These are phyloP conservation scores for Lactifluus pinguis DNA, from an alignment of 768 basidiomycete genomes.

Conservation along the genomic window DNA sequence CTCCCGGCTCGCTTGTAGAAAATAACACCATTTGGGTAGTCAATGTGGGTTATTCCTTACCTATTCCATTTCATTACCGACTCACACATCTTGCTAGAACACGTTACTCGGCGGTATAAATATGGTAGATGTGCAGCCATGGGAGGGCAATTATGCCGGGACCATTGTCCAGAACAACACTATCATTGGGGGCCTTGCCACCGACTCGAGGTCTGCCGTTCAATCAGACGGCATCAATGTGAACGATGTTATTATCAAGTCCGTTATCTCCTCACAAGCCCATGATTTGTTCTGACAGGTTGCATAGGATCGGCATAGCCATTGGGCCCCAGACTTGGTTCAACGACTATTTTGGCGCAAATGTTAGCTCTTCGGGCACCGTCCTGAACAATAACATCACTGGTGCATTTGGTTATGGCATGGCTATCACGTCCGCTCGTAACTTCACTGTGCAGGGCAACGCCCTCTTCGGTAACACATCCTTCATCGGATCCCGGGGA, in stretches of 20 bases:
- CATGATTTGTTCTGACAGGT: conserved; percentile 1
- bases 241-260: conserved; percentile 65
- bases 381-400: conserved; percentile 50
- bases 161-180: conserved; percentile 59
- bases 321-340: conserved; percentile 76
- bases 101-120: conserved; percentile 72
- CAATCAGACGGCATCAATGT: conserved; percentile 46
- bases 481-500: conserved; percentile 63
- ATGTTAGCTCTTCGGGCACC: conserved; percentile 43
- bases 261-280: conserved; percentile 20
- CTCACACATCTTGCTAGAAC: conserved; percentile 31
- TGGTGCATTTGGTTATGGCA: conserved; percentile 66
- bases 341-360: conserved; percentile 44
- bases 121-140: conserved; percentile 65
- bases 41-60: conserved; percentile 36
- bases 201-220: conserved; percentile 30
- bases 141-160: conserved; percentile 52
- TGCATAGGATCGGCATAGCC: conserved; percentile 63
- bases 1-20: conserved; percentile 61
- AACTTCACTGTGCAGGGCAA: conserved; percentile 65
- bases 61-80: not conserved
- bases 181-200: conserved; percentile 63
- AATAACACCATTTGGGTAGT: conserved; percentile 72
- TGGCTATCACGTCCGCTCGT: conserved; percentile 52
- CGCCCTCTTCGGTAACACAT: conserved; percentile 53